Base-by-base conservation (phyloP, 2,329 filamentous ascomycete species). In the Blumeria hordei region DNA sequence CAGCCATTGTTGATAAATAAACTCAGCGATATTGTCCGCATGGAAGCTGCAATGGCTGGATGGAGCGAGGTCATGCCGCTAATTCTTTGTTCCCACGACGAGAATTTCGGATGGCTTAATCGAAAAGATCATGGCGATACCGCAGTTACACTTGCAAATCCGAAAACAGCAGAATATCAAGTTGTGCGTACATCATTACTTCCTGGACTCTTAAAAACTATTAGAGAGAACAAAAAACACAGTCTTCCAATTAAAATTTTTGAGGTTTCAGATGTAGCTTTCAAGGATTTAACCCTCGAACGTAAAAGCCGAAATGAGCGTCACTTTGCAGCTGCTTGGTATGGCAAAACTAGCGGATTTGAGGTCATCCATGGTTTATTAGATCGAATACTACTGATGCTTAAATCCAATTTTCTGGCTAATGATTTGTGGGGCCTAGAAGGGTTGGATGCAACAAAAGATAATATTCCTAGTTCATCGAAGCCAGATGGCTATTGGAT, bases 31-130 rank as follows among this genome's bases (percentile, higher is more conserved):
- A 94, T 96, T 61, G 78, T 96, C 57, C 83, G 92, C 55, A 72
- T 81, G 55, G 92, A 98, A 68, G 78, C 85, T 53, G 90, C 88
- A 55, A 92, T 94, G 79, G 83, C 90, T 6, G 92, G 92, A 57
- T 98, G 92, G 92, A 83, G 80, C 55, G 92, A 98, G 71, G 90
- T 94, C 55, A 82, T 98, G 77, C 90, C 92, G 32, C 75, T 98
- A 33, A 96, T 94, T 61, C 78, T 98, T 55, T 98, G 92, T 74
- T 94, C 87, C 49, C 88, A 95, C 68, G 90, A 96, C 65, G 92
- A 98, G 74, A 98, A 98, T 72, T 98, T 96, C 67, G 82, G 76
- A 57, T 95, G 86, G 84, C 74, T 98, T 54, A 94, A 94, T 71
- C 83, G 88, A 65, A 80, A 81, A 65, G 88, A 95, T 61, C 85